Percentiles rank a stretch among this genome's conserved stretches.
Evolutionary conservation across 106 monocot species (phyloP).

Genomic region (Acorus calamus): DNA sequence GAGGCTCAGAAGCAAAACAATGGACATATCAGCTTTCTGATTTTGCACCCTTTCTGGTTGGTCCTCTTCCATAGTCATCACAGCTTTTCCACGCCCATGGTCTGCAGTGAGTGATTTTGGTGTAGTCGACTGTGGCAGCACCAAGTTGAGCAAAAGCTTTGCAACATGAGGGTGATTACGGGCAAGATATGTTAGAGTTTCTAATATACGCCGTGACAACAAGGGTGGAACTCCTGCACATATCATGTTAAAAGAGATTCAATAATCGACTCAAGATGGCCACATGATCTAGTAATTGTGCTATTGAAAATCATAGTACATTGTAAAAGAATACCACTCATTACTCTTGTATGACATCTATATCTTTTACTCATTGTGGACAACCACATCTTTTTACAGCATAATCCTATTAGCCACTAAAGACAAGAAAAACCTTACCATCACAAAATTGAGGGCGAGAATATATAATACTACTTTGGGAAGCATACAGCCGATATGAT

Average conservation of each 20-base stretch:
- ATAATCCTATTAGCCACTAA: neutral
- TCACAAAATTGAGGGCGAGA: slow-evolving; percentile 90
- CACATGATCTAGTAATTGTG: too few species aligned
- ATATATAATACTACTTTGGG: slow-evolving; percentile 74
- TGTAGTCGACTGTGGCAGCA: slow-evolving; percentile 29
- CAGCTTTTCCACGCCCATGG: slow-evolving; percentile 71
- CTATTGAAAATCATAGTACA: too few species aligned
- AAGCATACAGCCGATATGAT: slow-evolving; percentile 78
- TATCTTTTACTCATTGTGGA: too few species aligned
- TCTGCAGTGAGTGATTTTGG: slow-evolving; percentile 9
- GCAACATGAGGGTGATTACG: slow-evolving; percentile 81
- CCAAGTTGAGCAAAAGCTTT: slow-evolving; percentile 72
- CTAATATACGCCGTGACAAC: slow-evolving; percentile 77
- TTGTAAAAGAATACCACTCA: too few species aligned
- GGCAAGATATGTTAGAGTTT: slow-evolving; percentile 84
- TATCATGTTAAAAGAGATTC: neutral
- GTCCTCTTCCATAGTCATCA: slow-evolving; percentile 59
- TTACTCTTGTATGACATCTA: too few species aligned
- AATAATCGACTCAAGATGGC: neutral
- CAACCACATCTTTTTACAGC: too few species aligned
- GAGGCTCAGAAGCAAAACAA: slow-evolving; percentile 71
- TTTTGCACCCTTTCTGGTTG: slow-evolving; percentile 15
- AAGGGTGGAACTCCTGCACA: slow-evolving; percentile 82
- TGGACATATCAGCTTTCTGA: slow-evolving; percentile 27
- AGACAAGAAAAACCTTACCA: slow-evolving; percentile 38